A percentile compares a stretch with the other conserved stretches of the same genome.
Evolutionary conservation across 2,329 filamentous ascomycete species (phyloP).

Genomic region (Emericellopsis atlantica): DNA sequence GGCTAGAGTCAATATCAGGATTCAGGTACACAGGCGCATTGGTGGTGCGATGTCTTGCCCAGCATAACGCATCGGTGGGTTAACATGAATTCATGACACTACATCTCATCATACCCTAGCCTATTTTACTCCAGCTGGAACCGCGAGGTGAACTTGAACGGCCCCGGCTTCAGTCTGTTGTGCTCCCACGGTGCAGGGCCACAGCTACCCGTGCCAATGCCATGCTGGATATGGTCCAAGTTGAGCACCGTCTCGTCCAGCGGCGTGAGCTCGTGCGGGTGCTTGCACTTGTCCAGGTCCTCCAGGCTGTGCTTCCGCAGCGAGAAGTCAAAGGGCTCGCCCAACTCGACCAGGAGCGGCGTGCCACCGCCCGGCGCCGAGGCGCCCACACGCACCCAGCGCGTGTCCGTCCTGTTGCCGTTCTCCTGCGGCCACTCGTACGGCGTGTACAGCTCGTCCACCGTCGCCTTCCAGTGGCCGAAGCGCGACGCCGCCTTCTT

Average conservation of each 20-base stretch:
- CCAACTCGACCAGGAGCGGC: conserved; percentile 1
- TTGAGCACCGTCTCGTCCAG: conserved; percentile 3
- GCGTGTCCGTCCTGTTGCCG: conserved; percentile 48
- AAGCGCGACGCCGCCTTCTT: conserved; percentile 42
- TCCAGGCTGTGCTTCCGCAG: conserved; percentile 2
- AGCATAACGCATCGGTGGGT: too few species aligned
- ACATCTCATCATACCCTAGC: background rate
- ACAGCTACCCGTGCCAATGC: conserved; percentile 8
- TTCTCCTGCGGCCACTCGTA: conserved; percentile 61
- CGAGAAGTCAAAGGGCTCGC: conserved; percentile 3
- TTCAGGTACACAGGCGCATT: too few species aligned
- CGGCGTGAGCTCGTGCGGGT: conserved; percentile 4
- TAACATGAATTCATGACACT: too few species aligned
- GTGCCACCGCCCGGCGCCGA: conserved; percentile 2
- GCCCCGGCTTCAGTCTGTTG: conserved; percentile 9
- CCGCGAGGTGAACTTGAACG: conserved; percentile 11
- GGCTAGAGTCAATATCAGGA: too few species aligned
- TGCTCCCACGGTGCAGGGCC: conserved; percentile 11
- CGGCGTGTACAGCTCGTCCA: conserved; percentile 38
- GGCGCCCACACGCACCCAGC: conserved; percentile 34
- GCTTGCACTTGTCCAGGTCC: conserved; percentile 3
- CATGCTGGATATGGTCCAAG: conserved; percentile 4
- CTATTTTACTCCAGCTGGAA: conserved; percentile 3
- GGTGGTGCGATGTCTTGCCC: too few species aligned
- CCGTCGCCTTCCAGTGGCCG: conserved; percentile 29